These are phyloP conservation scores for Nothophoma quercina DNA, from an alignment of 2,329 filamentous ascomycete genomes.

Conservation along the genomic window DNA sequence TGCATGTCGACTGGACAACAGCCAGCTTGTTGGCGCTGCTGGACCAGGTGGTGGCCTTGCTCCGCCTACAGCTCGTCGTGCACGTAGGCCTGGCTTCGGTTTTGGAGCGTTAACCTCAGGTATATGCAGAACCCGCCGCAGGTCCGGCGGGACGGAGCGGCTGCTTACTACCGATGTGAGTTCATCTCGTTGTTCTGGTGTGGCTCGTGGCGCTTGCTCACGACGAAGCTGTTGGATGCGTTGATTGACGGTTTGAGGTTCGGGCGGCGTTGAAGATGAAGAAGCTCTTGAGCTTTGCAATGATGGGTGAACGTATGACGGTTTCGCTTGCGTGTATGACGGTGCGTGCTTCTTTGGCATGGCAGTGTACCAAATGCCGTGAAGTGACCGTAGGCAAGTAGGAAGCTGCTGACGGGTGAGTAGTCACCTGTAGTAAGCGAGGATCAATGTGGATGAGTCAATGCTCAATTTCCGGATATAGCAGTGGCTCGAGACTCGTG, in stretches of 20 bases:
- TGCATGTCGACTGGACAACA: constrained; percentile 44
- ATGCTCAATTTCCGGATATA: neutral
- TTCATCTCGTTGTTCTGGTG: constrained; percentile 53
- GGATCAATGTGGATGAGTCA: constrained; percentile 13
- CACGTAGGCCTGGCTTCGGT: constrained; percentile 51
- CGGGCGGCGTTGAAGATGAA: constrained; percentile 29
- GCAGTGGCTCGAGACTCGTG: neutral
- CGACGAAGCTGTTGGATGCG: constrained; percentile 56
- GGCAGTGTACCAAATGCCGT: constrained; percentile 10
- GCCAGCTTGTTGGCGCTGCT: constrained; percentile 57
- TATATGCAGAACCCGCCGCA: constrained; percentile 55
- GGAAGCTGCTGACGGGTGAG: neutral
- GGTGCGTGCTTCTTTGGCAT: constrained; percentile 60
- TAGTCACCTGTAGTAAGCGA: constrained; percentile 6
- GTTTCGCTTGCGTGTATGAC: constrained; percentile 52
- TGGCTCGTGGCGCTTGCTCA: constrained; percentile 51
- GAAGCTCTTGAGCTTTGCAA: constrained; percentile 41
- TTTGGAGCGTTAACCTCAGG: constrained; percentile 55
- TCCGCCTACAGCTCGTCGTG: constrained; percentile 31
- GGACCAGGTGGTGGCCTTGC: constrained; percentile 52
- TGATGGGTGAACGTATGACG: constrained; percentile 49
- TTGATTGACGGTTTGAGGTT: constrained; percentile 55
- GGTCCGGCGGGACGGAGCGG: constrained; percentile 54
- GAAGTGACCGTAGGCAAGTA: neutral
- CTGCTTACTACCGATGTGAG: constrained; percentile 52